Percentiles rank a stretch among this genome's conserved stretches.
Conservation (phyloP, 2,329 filamentous ascomycete genomes). For the Neopestalotiopsis rosae region DNA sequence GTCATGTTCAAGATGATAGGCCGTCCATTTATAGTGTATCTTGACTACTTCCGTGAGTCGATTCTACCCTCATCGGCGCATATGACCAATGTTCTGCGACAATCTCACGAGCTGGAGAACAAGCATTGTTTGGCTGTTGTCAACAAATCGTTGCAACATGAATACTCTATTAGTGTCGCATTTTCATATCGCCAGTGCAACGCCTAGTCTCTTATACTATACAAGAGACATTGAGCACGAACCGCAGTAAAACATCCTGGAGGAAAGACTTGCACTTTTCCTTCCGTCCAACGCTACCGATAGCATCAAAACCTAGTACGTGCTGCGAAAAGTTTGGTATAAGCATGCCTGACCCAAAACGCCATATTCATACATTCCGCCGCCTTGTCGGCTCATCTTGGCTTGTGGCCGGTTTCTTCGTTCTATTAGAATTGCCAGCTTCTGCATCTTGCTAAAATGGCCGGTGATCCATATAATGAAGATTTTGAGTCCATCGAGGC, state of each 20-base stretch:
- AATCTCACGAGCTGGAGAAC: neutral
- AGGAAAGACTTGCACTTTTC: neutral
- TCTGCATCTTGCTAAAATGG: conserved; percentile 23
- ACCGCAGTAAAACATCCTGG: neutral
- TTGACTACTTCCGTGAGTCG: too few relatives aligned
- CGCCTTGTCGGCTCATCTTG: neutral
- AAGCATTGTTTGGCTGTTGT: neutral
- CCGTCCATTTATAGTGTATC: too few relatives aligned
- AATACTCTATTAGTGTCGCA: neutral
- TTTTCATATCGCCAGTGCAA: neutral
- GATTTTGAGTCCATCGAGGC: conserved; percentile 75
- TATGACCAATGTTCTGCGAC: too few relatives aligned
- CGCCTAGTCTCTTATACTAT: neutral
- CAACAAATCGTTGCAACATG: neutral
- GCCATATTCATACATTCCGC: conserved; percentile 21
- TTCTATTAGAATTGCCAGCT: conserved; percentile 1
- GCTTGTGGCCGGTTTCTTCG: neutral
- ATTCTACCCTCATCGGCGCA: too few relatives aligned
- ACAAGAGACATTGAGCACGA: neutral
- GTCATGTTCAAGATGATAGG: too few relatives aligned
- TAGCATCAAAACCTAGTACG: neutral
- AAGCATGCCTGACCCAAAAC: conserved; percentile 15
- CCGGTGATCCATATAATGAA: conserved; percentile 56
- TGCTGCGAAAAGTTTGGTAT: conserved; percentile 11
- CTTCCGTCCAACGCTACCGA: neutral